Evolutionary conservation across 2,329 filamentous ascomycete species (phyloP), one percentile per base, ranked within the genome.

Genomic region (Diaporthe vaccinii): DNA sequence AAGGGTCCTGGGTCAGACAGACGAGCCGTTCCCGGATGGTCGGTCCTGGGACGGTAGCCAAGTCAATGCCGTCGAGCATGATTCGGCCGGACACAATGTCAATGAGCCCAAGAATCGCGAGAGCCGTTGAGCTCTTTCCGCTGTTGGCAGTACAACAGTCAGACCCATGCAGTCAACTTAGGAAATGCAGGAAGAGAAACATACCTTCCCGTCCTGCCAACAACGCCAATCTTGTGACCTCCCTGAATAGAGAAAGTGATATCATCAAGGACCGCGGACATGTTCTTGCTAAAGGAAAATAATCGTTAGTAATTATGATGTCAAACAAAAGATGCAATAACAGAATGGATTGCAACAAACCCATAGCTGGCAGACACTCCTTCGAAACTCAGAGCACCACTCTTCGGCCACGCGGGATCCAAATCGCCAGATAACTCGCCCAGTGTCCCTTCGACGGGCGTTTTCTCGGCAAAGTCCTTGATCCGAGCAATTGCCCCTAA

Each of bases 401-500:
- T 39, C 10, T 25, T 34, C 4, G 77, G 74, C 77, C 77, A 77
- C 12, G n/a, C 39, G 3, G 25, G 22, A 41, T 62, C 71, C 15
- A 70, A 12, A 41, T 20, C 36, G 22, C 59, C 62, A 5, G 36
- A 10, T n/a, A 39, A 20, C 9, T 59, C 41, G 22, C 28, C 65
- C 22, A 81, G 78, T 55, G 34, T 20, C 25, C 84, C 81, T 77
- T 90, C 87, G 2, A 78, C 80, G 9, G 80, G 79, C 59, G 81
- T 80, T 62, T 89, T 83, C 77, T 84, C 82, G 1, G 84, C 85
- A 76, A 91, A 91, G n/a, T 85, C 84, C 79, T 88, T 89, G 76
- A 91, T 85, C 31, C 90, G 85, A 6, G 87, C 84, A 12, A 92
- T 85, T 14, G 89, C 89, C 10, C 90, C 90, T 59, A 92, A 86